Conservation (phyloP, 495 filamentous ascomycete species). For the Aspergillus campestris region DNA sequence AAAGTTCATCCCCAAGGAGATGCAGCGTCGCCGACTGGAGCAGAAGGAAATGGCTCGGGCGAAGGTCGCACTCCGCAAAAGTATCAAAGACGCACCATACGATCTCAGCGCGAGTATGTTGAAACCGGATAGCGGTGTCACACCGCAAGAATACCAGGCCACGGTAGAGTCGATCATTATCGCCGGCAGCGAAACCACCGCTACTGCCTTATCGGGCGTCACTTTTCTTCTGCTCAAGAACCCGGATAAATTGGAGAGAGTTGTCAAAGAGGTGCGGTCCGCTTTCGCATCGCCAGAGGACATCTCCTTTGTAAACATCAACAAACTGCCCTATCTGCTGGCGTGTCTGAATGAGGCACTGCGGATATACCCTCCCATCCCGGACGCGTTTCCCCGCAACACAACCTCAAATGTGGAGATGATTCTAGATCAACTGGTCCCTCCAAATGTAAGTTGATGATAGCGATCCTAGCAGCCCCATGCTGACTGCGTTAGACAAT, state of each 20-base stretch:
- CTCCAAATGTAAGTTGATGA: conserved; percentile 1
- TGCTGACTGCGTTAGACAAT: conserved; percentile 12
- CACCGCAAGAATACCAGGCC: background rate
- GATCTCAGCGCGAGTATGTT: background rate
- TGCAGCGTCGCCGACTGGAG: background rate
- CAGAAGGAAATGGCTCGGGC: background rate
- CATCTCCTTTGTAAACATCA: conserved; percentile 36
- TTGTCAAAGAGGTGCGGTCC: conserved; percentile 38
- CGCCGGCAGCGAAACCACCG: conserved; percentile 51
- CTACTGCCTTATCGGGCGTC: conserved; percentile 40
- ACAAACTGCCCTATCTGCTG: conserved; percentile 22
- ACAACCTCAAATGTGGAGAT: conserved; percentile 22
- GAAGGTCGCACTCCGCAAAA: background rate
- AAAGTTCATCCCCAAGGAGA: background rate
- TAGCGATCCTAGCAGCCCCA: background rate
- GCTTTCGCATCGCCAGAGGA: conserved; percentile 27
- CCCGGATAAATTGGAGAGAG: conserved; percentile 23
- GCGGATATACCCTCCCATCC: conserved; percentile 33
- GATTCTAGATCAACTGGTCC: conserved; percentile 24
- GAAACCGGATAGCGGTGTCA: background rate
- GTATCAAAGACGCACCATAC: background rate
- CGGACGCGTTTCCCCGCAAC: conserved; percentile 17
- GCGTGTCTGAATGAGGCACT: conserved; percentile 38
- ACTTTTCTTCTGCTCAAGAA: conserved; percentile 43
- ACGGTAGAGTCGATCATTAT: conserved; percentile 15